Percentiles rank a stretch among this genome's conserved stretches.
Evolutionary conservation across 345 rosid species (phyloP).

Genomic region (Salix purpurea): DNA sequence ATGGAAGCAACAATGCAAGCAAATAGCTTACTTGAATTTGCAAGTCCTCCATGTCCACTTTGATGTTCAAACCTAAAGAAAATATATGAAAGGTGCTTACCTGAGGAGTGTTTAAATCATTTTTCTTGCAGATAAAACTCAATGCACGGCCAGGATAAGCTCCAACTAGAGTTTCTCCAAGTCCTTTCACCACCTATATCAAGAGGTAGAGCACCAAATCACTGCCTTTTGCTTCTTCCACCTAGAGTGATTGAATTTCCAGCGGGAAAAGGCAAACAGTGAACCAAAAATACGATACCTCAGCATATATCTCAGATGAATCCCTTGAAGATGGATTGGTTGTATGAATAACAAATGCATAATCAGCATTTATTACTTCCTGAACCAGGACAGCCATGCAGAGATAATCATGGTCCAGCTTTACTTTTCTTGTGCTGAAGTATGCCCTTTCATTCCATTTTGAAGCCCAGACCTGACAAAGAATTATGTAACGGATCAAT

Average conservation of each 20-base stretch:
- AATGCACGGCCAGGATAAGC: conserved; percentile 98
- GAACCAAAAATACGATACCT: conserved; percentile 42
- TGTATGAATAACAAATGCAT: conserved; percentile 96
- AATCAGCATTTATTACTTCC: conserved; percentile 91
- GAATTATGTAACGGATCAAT: conserved; percentile 6
- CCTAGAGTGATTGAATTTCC: not conserved
- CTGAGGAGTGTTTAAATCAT: conserved; percentile 65
- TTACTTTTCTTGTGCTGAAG: conserved; percentile 84
- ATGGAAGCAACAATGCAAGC: not conserved
- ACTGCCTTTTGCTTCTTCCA: conserved; percentile 1
- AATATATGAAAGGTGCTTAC: conserved; percentile 23
- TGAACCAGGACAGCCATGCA: conserved; percentile 99
- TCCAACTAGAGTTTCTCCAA: conserved; percentile 97
- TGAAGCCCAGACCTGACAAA: conserved; percentile 91
- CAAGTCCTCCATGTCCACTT: not conserved
- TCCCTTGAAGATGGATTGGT: conserved; percentile 95
- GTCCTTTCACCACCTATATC: conserved; percentile 86
- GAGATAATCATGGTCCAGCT: conserved; percentile 86
- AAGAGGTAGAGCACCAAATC: conserved; percentile 12
- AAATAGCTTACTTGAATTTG: not conserved
- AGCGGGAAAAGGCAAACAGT: not conserved
- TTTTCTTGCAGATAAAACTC: conserved; percentile 86
- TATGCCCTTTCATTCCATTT: conserved; percentile 99
- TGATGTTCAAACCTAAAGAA: not conserved
- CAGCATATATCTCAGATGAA: conserved; percentile 86